Evolutionary conservation across 768 basidiomycete genomes (phyloP).

Genomic region (Coprinopsis cinerea): DNA sequence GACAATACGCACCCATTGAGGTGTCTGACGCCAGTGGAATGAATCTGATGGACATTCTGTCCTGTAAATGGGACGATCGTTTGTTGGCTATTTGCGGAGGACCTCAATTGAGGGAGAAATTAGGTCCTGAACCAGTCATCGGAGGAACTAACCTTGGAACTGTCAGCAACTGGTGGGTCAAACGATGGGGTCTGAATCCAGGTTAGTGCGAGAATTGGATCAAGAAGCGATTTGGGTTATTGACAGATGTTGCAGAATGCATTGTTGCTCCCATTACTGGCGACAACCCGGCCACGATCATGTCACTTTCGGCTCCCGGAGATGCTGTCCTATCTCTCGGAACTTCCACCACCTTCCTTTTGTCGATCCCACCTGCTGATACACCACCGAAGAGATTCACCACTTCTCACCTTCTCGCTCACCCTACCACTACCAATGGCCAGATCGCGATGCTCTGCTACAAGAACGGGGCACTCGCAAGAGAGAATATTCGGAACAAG

Average conservation of each 20-base stretch:
- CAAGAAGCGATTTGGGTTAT: not conserved
- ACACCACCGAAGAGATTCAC: slow-evolving; percentile 64
- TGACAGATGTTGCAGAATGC: slow-evolving; percentile 54
- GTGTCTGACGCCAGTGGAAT: slow-evolving; percentile 88
- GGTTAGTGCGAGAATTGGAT: slow-evolving; percentile 29
- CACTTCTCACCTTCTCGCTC: slow-evolving; percentile 68
- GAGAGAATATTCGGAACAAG: slow-evolving; percentile 68
- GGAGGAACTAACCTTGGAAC: slow-evolving; percentile 65
- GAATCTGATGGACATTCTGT: slow-evolving; percentile 79
- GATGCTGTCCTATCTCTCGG: slow-evolving; percentile 85
- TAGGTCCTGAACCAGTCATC: slow-evolving; percentile 72
- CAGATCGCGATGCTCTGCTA: slow-evolving; percentile 92
- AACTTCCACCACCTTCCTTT: slow-evolving; percentile 82
- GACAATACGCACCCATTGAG: slow-evolving; percentile 73
- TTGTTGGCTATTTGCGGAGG: slow-evolving; percentile 68
- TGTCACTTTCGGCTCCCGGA: slow-evolving; percentile 66
- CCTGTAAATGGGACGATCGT: slow-evolving; percentile 66
- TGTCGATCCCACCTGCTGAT: slow-evolving; percentile 65
- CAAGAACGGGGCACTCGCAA: slow-evolving; percentile 81
- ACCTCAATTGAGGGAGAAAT: slow-evolving; percentile 55
- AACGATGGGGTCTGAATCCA: slow-evolving; percentile 68
- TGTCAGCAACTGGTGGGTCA: slow-evolving; percentile 64
- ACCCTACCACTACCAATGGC: slow-evolving; percentile 53
- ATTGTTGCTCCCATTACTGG: slow-evolving; percentile 82
- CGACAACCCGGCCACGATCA: slow-evolving; percentile 83